phyloP scores from a whole-genome alignment of 352 stramenopile species.

The Phytophthora vignae region DNA sequence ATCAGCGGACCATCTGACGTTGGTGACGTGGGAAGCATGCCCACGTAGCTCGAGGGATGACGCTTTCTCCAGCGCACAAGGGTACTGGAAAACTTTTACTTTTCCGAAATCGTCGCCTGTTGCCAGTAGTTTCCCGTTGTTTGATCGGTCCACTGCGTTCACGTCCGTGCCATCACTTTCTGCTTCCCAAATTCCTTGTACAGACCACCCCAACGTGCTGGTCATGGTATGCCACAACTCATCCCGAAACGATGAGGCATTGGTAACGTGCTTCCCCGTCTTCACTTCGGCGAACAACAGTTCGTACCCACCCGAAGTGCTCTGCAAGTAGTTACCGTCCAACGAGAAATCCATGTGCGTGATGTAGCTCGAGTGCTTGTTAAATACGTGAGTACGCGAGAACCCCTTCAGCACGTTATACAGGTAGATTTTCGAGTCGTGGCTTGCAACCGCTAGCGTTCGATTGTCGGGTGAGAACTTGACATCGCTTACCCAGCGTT shows the following conservation, averaged over 20 bases:
- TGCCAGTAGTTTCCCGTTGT: constrained; percentile 66
- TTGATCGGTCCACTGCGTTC: constrained; percentile 76
- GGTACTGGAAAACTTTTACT: constrained; percentile 91
- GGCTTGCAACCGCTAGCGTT: constrained; percentile 68
- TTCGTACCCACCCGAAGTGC: constrained; percentile 88
- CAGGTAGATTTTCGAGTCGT: constrained; percentile 80
- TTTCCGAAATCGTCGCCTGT: constrained; percentile 88
- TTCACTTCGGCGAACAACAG: constrained; percentile 91
- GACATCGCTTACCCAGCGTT: constrained; percentile 77
- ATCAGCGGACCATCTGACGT: constrained; percentile 67
- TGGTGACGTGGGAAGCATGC: constrained; percentile 86
- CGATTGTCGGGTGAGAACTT: constrained; percentile 78
- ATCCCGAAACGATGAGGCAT: constrained; percentile 84
- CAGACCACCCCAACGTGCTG: constrained; percentile 86
- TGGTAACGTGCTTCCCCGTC: constrained; percentile 71
- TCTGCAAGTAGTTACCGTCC: constrained; percentile 72
- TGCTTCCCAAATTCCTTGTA: constrained; percentile 91
- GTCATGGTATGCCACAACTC: constrained; percentile 92
- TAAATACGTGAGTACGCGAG: constrained; percentile 68
- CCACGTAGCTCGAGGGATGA: constrained; percentile 66
- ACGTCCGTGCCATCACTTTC: constrained; percentile 84
- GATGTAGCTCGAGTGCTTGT: constrained; percentile 84
- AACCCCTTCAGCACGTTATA: constrained; percentile 83
- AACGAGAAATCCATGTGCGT: constrained; percentile 82
- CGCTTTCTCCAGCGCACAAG: constrained; percentile 66